phyloP scores from a whole-genome alignment of 495 filamentous ascomycete genomes.

The Penicillium antarcticum region DNA sequence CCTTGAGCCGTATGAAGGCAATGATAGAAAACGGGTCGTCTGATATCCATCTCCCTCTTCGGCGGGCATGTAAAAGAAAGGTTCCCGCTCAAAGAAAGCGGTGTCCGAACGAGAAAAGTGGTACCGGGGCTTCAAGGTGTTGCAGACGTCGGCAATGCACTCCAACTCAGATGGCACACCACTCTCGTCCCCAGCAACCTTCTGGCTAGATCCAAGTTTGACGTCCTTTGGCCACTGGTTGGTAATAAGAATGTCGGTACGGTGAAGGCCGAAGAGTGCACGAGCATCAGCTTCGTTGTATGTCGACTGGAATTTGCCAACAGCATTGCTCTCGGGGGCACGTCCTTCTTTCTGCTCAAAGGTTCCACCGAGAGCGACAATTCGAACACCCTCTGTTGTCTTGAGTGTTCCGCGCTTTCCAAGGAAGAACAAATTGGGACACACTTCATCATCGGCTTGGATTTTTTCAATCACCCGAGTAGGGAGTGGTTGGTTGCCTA shows the following conservation, averaged over 20 bases:
- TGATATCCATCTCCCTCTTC: conserved; percentile 49
- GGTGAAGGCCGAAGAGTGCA: conserved; percentile 66
- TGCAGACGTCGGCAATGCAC: conserved; percentile 71
- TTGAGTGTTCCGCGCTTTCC: conserved; percentile 81
- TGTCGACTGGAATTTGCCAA: conserved; percentile 24
- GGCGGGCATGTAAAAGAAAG: conserved; percentile 73
- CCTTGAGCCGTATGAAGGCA: conserved; percentile 70
- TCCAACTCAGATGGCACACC: conserved; percentile 40
- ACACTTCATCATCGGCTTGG: conserved; percentile 75
- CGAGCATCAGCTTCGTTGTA: conserved; percentile 77
- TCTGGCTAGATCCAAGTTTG: conserved; percentile 55
- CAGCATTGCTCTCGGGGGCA: conserved; percentile 21
- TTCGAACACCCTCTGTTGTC: conserved; percentile 83
- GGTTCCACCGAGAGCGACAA: conserved; percentile 75
- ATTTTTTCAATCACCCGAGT: conserved; percentile 64
- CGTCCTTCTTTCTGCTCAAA: conserved; percentile 9
- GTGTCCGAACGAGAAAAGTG: conserved; percentile 71
- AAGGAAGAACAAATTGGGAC: conserved; percentile 81
- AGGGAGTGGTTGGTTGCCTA: conserved; percentile 69
- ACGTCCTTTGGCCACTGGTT: conserved; percentile 77
- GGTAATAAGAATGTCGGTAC: conserved; percentile 82
- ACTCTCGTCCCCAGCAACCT: conserved; percentile 40
- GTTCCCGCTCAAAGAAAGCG: conserved; percentile 85
- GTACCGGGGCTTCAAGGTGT: conserved; percentile 77
- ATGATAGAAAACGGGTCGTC: conserved; percentile 83